Percentiles rank a stretch among this genome's conserved stretches.
These are phyloP conservation scores for Aspergillus sclerotiicarbonarius DNA, from an alignment of 495 filamentous ascomycete genomes.

Conservation along the genomic window DNA sequence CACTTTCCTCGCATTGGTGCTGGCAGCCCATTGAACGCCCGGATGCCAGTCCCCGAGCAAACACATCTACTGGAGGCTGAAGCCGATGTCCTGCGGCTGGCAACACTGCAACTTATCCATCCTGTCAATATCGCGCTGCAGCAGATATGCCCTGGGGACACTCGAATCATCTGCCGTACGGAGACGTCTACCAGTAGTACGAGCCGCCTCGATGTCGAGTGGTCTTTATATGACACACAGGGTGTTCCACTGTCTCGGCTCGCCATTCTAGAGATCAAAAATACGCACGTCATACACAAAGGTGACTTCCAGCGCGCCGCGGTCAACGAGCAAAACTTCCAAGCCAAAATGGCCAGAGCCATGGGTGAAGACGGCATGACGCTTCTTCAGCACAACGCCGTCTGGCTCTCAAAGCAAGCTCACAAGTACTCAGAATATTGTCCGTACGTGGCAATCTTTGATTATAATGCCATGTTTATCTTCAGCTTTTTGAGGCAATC, in stretches of 20 bases:
- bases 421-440: constrained; percentile 1
- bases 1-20: no score
- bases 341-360: neutral
- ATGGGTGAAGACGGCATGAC: neutral
- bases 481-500: neutral
- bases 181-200: no score
- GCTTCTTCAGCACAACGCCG: neutral
- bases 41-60: no score
- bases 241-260: neutral
- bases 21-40: no score
- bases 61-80: no score
- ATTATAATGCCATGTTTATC: constrained; percentile 3
- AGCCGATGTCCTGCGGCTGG: no score
- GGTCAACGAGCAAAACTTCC: neutral
- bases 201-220: constrained; percentile 4
- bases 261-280: constrained; percentile 7
- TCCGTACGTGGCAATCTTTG: neutral
- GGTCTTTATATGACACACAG: neutral
- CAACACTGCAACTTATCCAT: no score
- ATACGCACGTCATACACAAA: constrained; percentile 2
- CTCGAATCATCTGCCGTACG: no score
- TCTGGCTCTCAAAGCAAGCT: constrained; percentile 5
- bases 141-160: no score
- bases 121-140: no score
- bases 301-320: neutral